Percentiles rank a stretch among this genome's conserved stretches.
Evolutionary conservation across 768 basidiomycete species (phyloP).

Genomic region (Gyrodon lividus): DNA sequence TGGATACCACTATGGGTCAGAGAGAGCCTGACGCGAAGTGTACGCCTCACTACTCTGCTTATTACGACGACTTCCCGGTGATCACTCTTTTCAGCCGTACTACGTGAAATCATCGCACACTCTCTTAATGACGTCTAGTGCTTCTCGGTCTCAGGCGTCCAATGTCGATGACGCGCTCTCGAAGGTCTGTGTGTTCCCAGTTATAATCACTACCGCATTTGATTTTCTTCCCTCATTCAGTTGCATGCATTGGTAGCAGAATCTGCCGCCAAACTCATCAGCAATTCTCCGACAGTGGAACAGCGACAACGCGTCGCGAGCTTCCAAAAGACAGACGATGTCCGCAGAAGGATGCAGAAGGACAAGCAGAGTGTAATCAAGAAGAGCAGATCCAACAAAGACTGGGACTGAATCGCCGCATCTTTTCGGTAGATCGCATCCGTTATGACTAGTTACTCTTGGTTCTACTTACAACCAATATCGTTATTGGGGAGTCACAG

Average conservation of each 20-base stretch:
- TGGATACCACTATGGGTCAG: conserved; percentile 76
- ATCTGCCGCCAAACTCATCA: conserved; percentile 24
- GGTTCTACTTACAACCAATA: too few species aligned
- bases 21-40: conserved; percentile 45
- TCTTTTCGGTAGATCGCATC: too few species aligned
- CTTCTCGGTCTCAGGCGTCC: conserved; percentile 73
- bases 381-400: conserved; percentile 25
- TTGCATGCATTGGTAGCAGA: conserved; percentile 25
- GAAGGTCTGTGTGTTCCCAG: conserved; percentile 46
- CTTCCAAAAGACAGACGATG: conserved; percentile 20
- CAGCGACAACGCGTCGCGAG: conserved; percentile 26
- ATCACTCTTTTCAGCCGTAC: conserved; percentile 44
- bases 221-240: conserved; percentile 9
- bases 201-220: not conserved
- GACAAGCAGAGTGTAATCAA: conserved; percentile 25
- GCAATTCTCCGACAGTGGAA: conserved; percentile 19
- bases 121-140: conserved; percentile 66
- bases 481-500: too few species aligned
- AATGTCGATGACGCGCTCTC: conserved; percentile 71
- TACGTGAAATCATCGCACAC: conserved; percentile 69
- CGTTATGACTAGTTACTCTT: too few species aligned
- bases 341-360: conserved; percentile 26
- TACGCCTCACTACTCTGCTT: conserved; percentile 32
- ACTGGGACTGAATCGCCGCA: conserved; percentile 22
- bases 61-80: not conserved